A percentile compares a stretch with the other conserved stretches of the same genome.
Conservation (phyloP, 2,329 filamentous ascomycete genomes). For the Pseudogymnoascus sp. region DNA sequence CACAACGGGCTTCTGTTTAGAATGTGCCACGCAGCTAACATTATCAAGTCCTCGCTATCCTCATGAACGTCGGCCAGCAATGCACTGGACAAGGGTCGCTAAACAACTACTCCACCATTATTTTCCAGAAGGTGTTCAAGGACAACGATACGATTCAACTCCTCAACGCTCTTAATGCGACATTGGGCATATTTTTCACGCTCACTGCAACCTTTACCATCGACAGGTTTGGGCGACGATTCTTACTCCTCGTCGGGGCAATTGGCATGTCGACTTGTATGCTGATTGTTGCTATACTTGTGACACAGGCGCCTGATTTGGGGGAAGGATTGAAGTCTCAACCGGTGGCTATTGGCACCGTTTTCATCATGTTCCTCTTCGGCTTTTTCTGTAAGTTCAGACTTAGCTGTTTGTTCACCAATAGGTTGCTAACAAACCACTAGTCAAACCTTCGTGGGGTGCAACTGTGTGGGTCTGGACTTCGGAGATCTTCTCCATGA, state of each 20-base stretch:
- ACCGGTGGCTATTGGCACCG: constrained; percentile 35
- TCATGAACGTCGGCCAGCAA: constrained; percentile 49
- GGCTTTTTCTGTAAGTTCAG: constrained; percentile 18
- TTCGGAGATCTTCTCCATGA: constrained; percentile 30
- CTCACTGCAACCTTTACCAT: constrained; percentile 50
- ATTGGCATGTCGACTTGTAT: constrained; percentile 50
- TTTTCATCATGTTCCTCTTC: constrained; percentile 27
- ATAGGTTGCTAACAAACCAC: background rate
- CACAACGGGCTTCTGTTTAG: background rate
- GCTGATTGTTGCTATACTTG: constrained; percentile 44
- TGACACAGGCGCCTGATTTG: constrained; percentile 41
- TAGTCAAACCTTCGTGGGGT: constrained; percentile 20
- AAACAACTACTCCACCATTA: constrained; percentile 48
- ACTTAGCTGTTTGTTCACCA: background rate
- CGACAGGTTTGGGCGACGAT: constrained; percentile 47
- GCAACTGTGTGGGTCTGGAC: constrained; percentile 27
- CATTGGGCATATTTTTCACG: constrained; percentile 49
- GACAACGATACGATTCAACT: constrained; percentile 40
- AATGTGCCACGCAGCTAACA: background rate
- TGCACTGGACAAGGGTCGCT: constrained; percentile 48
- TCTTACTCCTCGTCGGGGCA: constrained; percentile 45
- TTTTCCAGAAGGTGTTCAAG: constrained; percentile 49
- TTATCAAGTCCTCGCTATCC: constrained; percentile 35
- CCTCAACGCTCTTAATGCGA: constrained; percentile 52
- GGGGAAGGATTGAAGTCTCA: constrained; percentile 38